Evolutionary conservation across 805 yeast species (phyloP).

Genomic region (Sugiyamaella floridensis): DNA sequence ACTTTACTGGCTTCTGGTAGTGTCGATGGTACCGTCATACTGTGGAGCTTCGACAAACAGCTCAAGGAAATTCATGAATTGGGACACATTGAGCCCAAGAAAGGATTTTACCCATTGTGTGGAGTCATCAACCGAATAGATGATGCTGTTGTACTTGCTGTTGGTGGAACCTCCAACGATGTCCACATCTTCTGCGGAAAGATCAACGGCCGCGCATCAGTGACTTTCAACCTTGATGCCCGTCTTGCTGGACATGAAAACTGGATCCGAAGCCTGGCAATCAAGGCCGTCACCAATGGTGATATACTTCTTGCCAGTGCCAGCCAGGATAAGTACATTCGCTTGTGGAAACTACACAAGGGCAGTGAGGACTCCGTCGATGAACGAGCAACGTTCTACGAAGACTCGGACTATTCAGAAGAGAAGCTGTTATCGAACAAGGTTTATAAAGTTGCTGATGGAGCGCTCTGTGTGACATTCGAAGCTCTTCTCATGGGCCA

Average conservation of each 20-base stretch:
- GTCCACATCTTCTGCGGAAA: constrained; percentile 46
- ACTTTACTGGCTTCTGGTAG: constrained; percentile 52
- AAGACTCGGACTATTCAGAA: constrained; percentile 34
- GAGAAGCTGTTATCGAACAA: constrained; percentile 53
- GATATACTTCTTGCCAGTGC: constrained; percentile 72
- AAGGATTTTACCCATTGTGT: constrained; percentile 27
- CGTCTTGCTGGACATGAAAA: constrained; percentile 86
- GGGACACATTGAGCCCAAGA: constrained; percentile 2
- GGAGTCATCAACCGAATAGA: constrained; percentile 15
- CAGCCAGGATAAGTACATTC: constrained; percentile 84
- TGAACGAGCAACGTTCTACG: constrained; percentile 50
- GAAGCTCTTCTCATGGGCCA: constrained; percentile 97
- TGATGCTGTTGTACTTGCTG: constrained; percentile 22
- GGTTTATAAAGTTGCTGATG: constrained; percentile 50
- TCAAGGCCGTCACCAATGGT: constrained; percentile 38
- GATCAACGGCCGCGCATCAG: neutral
- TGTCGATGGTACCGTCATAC: constrained; percentile 49
- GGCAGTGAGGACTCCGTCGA: constrained; percentile 13
- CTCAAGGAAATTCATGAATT: constrained; percentile 9
- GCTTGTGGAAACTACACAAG: constrained; percentile 68
- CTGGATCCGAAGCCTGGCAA: constrained; percentile 77
- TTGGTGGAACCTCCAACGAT: constrained; percentile 33
- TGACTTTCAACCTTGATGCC: constrained; percentile 38
- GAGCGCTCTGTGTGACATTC: constrained; percentile 52
- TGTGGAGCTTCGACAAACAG: constrained; percentile 39